Evolutionary conservation across 257 asterid species (phyloP).

Genomic region (Solanum clarkiae): DNA sequence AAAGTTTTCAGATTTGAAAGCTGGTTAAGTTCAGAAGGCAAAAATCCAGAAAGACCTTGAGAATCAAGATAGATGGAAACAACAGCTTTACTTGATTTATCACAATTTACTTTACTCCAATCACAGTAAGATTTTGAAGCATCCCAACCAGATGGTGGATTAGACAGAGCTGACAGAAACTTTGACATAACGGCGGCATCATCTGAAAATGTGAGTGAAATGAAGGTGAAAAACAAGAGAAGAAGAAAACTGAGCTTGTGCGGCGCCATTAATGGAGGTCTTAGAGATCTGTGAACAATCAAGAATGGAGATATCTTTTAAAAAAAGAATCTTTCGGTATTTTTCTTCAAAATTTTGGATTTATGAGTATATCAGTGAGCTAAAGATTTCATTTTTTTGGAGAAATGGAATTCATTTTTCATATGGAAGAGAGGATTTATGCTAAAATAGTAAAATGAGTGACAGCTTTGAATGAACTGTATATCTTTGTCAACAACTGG

Average conservation of each 20-base stretch:
- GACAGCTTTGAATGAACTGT: not conserved
- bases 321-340: not conserved
- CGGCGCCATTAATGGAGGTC: conserved; percentile 17
- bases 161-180: conserved; percentile 38
- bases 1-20: conserved; percentile 48
- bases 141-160: conserved; percentile 58
- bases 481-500: not conserved
- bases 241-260: conserved; percentile 4
- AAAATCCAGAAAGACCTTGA: conserved; percentile 47
- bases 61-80: conserved; percentile 35
- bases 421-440: not conserved
- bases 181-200: conserved; percentile 48
- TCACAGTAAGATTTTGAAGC: conserved; percentile 30
- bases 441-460: not conserved
- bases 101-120: conserved; percentile 53
- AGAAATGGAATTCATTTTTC: not conserved
- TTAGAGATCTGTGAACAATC: not conserved
- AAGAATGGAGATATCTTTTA: not conserved
- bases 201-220: conserved; percentile 38
- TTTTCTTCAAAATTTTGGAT: not conserved
- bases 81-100: conserved; percentile 29
- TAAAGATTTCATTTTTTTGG: not conserved
- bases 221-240: conserved; percentile 8
- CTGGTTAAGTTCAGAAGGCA: conserved; percentile 44
- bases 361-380: not conserved